Conservation (phyloP, 768 basidiomycete genomes). For the Termitomyces sp. region DNA sequence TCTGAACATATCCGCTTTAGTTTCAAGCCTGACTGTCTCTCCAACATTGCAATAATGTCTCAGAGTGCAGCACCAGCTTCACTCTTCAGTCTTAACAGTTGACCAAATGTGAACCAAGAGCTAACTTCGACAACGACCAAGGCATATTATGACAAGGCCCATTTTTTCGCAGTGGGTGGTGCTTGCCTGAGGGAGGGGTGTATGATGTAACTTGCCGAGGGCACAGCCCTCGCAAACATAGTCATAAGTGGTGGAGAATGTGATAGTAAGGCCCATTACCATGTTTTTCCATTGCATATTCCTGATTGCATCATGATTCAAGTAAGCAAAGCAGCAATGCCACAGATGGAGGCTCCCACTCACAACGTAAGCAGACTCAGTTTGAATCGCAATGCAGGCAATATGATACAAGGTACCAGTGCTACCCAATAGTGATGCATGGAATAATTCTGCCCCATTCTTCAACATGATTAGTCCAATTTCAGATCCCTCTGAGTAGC, state of each 20-base stretch:
- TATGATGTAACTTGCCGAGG: neutral
- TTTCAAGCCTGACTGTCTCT: neutral
- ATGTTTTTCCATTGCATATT: neutral
- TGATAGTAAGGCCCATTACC: neutral
- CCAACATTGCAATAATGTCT: neutral
- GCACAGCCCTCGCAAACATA: neutral
- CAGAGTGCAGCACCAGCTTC: neutral
- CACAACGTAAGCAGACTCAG: neutral
- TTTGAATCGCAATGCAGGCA: neutral
- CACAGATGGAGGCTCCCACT: neutral
- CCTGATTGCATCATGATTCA: neutral
- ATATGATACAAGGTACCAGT: neutral
- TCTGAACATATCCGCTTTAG: neutral
- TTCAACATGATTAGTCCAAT: neutral
- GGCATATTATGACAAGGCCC: neutral
- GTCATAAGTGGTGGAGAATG: neutral
- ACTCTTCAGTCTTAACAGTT: neutral
- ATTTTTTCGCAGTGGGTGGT: neutral
- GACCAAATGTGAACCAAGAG: neutral
- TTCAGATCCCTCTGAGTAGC: neutral
- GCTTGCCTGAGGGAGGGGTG: neutral
- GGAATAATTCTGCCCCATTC: neutral
- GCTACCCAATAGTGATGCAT: neutral
- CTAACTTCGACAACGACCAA: neutral
- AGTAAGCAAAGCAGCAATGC: neutral